Percentiles rank a stretch among this genome's conserved stretches.
phyloP scores from a whole-genome alignment of 2,329 filamentous ascomycete genomes.

The Neurospora sp. region DNA sequence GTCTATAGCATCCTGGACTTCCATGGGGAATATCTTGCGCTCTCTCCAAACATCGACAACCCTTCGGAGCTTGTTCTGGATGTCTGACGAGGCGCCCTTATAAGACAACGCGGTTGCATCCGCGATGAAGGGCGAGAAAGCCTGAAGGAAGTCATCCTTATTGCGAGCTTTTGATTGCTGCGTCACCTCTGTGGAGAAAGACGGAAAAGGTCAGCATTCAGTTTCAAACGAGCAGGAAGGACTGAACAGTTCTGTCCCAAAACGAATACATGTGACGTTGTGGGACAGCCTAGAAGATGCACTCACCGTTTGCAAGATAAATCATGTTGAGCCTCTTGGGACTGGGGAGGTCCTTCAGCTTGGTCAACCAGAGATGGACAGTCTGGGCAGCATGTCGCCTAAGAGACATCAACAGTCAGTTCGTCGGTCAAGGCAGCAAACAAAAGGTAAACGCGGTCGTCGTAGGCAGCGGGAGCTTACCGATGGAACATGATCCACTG shows the following conservation, averaged over 20 bases:
- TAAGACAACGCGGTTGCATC: conserved; percentile 89
- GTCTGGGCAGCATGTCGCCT: conserved; percentile 90
- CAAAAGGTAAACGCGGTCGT: neutral
- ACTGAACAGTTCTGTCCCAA: neutral
- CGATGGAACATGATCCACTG: conserved; percentile 99
- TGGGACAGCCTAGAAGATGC: neutral
- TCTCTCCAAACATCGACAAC: conserved; percentile 94
- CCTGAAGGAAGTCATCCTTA: conserved; percentile 85
- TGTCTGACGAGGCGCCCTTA: conserved; percentile 74
- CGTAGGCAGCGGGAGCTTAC: conserved; percentile 36
- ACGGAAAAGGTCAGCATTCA: conserved; percentile 5
- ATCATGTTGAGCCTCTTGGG: conserved; percentile 82
- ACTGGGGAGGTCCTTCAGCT: conserved; percentile 76
- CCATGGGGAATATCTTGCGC: conserved; percentile 69
- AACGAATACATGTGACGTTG: neutral
- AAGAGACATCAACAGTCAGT: conserved; percentile 20
- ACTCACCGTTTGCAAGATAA: conserved; percentile 86
- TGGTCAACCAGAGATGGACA: conserved; percentile 82
- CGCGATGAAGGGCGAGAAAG: conserved; percentile 84
- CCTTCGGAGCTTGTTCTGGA: conserved; percentile 77
- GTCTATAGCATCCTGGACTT: conserved; percentile 75
- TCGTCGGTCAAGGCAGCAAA: conserved; percentile 3
- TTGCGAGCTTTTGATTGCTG: conserved; percentile 91
- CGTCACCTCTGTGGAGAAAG: conserved; percentile 60
- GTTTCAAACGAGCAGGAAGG: neutral